Evolutionary conservation across 371 early-diverging fungal genomes (phyloP).

Genomic region (Paramicrosporidium saccamoebae): DNA sequence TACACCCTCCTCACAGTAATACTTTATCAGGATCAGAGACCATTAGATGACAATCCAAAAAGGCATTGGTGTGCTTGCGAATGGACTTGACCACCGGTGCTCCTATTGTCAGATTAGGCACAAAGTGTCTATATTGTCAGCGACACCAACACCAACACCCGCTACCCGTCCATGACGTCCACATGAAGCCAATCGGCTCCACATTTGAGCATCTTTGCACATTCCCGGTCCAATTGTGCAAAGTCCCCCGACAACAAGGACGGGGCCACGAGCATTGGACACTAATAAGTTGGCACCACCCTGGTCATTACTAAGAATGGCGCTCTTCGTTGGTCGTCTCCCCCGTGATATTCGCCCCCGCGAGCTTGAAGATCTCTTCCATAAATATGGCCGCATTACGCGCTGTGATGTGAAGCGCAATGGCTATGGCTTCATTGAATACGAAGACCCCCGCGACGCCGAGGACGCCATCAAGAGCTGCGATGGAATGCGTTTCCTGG

Average conservation of each 20-base stretch:
- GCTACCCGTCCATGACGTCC: conserved; percentile 10
- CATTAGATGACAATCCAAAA: conserved; percentile 94
- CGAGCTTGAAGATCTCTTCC: conserved; percentile 30
- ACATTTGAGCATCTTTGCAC: conserved; percentile 39
- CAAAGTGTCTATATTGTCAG: conserved; percentile 66
- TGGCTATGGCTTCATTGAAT: conserved; percentile 21
- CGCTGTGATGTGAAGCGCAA: conserved; percentile 28
- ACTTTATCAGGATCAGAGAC: conserved; percentile 55
- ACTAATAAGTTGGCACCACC: too few species aligned
- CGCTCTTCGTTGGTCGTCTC: conserved; percentile 24
- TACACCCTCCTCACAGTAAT: background rate
- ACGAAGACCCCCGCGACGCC: conserved; percentile 25
- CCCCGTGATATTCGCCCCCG: conserved; percentile 17
- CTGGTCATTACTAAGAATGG: too few species aligned
- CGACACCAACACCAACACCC: background rate
- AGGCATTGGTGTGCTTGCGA: conserved; percentile 54
- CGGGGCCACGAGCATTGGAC: conserved; percentile 58
- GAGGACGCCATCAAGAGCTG: conserved; percentile 31
- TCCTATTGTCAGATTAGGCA: conserved; percentile 84
- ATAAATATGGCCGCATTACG: conserved; percentile 30
- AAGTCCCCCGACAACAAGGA: conserved; percentile 80
- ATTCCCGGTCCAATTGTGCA: conserved; percentile 50
- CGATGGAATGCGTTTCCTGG: conserved; percentile 16
- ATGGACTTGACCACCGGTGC: conserved; percentile 65
- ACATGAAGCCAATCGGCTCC: conserved; percentile 90